phyloP scores from a whole-genome alignment of 1,284 basidiomycete species.

The Afroboletus lepidellus region DNA sequence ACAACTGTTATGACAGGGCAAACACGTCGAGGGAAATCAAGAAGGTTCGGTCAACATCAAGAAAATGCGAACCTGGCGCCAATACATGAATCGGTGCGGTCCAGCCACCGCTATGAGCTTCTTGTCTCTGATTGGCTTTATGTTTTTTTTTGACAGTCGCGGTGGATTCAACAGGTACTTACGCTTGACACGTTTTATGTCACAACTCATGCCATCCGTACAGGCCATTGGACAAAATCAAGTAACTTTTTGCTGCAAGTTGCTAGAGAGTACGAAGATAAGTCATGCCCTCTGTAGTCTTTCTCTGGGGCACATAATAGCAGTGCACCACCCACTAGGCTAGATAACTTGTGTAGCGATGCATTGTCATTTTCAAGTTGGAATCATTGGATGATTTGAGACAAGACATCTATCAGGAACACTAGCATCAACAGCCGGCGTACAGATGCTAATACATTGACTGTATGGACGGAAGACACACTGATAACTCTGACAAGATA shows the following conservation, averaged over 20 bases:
- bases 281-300: constrained; percentile 19
- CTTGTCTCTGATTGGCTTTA: constrained; percentile 10
- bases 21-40: constrained; percentile 79
- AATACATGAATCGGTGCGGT: constrained; percentile 88
- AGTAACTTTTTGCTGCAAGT: constrained; percentile 34
- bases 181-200: not conserved
- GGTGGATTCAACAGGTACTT: constrained; percentile 89
- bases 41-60: constrained; percentile 76
- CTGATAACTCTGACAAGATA: constrained; percentile 16
- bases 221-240: constrained; percentile 73
- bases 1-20: constrained; percentile 52
- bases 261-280: constrained; percentile 14
- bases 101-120: not conserved
- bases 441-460: constrained; percentile 30
- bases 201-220: constrained; percentile 13
- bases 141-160: constrained; percentile 49
- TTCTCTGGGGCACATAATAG: constrained; percentile 11
- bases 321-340: not conserved
- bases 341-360: not conserved
- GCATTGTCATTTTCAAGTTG: constrained; percentile 6
- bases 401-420: constrained; percentile 25
- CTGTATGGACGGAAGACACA: constrained; percentile 17
- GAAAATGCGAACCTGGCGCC: constrained; percentile 91
- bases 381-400: constrained; percentile 9
- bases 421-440: constrained; percentile 26